These are phyloP conservation scores for Populus hybrid DNA, from an alignment of 441 rosid genomes.

Conservation along the genomic window DNA sequence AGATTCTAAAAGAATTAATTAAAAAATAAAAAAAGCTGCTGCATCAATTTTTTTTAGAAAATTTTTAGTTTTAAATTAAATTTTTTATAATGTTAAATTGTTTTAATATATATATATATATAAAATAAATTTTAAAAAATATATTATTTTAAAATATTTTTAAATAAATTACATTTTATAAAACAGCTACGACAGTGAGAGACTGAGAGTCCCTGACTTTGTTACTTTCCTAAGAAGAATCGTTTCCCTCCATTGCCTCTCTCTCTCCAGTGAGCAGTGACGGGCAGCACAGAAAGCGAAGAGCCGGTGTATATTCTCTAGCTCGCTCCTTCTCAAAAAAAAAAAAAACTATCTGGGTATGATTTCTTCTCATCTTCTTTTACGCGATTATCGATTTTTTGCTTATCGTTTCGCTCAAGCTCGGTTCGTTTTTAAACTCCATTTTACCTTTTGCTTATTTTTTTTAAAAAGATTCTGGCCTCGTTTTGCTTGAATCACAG, in stretches of 20 bases:
- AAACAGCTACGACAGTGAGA: too few relatives aligned
- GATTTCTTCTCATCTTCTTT: neutral
- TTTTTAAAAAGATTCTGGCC: neutral
- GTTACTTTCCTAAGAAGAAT: neutral
- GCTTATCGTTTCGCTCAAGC: neutral
- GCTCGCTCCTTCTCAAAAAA: neutral
- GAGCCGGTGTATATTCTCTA: neutral
- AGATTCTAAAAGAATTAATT: too few relatives aligned
- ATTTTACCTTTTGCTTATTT: neutral
- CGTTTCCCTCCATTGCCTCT: slow-evolving; percentile 3
- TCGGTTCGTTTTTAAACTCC: neutral
- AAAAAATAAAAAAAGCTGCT: too few relatives aligned
- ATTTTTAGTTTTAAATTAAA: too few relatives aligned
- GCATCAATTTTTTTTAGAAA: too few relatives aligned
- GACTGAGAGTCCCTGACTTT: neutral
- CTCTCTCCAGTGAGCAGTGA: neutral
- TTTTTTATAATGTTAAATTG: too few relatives aligned
- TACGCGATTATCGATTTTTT: neutral
- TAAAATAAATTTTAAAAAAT: too few relatives aligned
- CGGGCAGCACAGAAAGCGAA: neutral
- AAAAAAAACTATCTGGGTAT: neutral
- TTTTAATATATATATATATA: too few relatives aligned
- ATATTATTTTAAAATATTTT: too few relatives aligned
- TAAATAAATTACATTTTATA: too few relatives aligned
- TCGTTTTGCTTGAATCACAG: neutral